Evolutionary conservation across 2,329 filamentous ascomycete species (phyloP), one percentile per base, ranked within the genome.

Genomic region (Triangularia verruculosa): DNA sequence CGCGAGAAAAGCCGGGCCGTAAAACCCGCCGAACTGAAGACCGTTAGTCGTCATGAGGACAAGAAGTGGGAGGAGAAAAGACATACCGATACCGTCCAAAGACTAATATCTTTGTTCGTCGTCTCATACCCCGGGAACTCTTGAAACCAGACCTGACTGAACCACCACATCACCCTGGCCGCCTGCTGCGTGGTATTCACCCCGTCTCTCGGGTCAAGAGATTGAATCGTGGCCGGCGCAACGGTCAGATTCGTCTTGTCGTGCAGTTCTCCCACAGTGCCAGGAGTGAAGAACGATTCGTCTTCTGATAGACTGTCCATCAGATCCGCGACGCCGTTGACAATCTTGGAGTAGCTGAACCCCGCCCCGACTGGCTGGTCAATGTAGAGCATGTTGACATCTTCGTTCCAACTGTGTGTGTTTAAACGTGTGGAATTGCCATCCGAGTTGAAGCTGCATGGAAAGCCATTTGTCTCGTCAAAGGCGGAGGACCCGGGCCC

Each of bases 341-440:
- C 57, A 3, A 59, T 52, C 22, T 24, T 59, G 1, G 34, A 51
- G 39, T 59, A 59, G 1, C 34, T 51, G 25, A 59, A 59, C 5
- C 57, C 57, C 12, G 57, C 57, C 57, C 43, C 47, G 15, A 86
- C 84, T 8, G 86, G 86, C 73, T 82, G 79, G 71, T 82, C 77
- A 62, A 80, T 75, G 64, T 77, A 80, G 4, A 80, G 68, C 66
- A 86, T 73, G 68, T 86, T 86, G 34, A 80, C 81, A 54, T 77
- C 79, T 63, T 80, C 78, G 70, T 86, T 83, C 83, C 83, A 86
- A 27, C 80, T 79, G 78, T 79, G 86, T 0, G 82, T 81, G 63
- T 87, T 87, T 12, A 77, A 63, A 30, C 78, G 74, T 56, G 82
- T 79, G 4, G 79, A 74, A 57, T 79, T 76, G 25, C 81, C 83